These are phyloP conservation scores for Talaromyces albobiverticillius DNA, from an alignment of 2,329 filamentous ascomycete genomes.

Conservation along the genomic window DNA sequence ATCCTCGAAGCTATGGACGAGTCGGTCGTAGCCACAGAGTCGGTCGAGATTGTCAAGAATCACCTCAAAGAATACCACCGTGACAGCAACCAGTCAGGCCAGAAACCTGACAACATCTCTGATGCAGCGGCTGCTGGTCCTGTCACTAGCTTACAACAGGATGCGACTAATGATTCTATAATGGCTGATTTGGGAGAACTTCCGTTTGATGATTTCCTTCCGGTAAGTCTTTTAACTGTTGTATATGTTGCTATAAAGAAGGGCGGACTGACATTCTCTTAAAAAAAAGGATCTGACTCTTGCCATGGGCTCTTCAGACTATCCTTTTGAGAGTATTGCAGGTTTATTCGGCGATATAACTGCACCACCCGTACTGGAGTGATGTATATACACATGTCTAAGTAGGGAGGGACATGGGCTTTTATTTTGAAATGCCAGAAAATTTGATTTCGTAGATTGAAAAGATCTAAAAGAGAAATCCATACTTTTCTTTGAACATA, in stretches of 20 bases:
- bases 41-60: slow-evolving; percentile 34
- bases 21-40: slow-evolving; percentile 38
- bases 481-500: not conserved
- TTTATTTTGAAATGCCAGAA: no score
- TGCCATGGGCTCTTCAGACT: slow-evolving; percentile 36
- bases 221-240: slow-evolving; percentile 19
- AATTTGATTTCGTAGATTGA: not conserved
- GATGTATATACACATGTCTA: not conserved
- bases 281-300: slow-evolving; percentile 34
- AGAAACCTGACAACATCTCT: slow-evolving; percentile 5
- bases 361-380: not conserved
- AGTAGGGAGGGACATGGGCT: not conserved
- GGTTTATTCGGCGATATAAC: slow-evolving; percentile 32
- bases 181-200: slow-evolving; percentile 20
- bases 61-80: slow-evolving; percentile 29
- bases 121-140: slow-evolving; percentile 9
- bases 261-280: not conserved
- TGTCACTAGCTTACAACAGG: slow-evolving; percentile 11
- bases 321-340: slow-evolving; percentile 35
- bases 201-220: slow-evolving; percentile 17
- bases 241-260: not conserved
- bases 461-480: not conserved
- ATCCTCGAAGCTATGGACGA: slow-evolving; percentile 44
- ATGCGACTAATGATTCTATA: slow-evolving; percentile 14
- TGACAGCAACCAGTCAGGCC: slow-evolving; percentile 15